phyloP scores from a whole-genome alignment of 2,329 filamentous ascomycete species.

The Neodidymelliopsis sp. region DNA sequence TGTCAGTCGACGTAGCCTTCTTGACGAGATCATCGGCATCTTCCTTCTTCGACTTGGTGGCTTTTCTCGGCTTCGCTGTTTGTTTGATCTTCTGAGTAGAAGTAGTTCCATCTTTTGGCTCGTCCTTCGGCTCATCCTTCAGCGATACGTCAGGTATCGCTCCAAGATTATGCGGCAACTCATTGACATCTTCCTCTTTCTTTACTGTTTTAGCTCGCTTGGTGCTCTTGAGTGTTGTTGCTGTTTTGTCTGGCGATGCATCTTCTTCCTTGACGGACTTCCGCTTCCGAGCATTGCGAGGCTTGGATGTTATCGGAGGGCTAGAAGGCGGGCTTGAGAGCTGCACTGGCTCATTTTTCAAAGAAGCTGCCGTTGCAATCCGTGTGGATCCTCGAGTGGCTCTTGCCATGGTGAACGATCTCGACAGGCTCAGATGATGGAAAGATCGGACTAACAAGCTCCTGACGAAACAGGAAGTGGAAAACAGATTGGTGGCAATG shows the following conservation, averaged over 20 bases:
- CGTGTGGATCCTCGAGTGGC: slow-evolving; percentile 40
- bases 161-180: slow-evolving; percentile 66
- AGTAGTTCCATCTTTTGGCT: slow-evolving; percentile 8
- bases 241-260: slow-evolving; percentile 10
- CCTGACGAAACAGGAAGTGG: slow-evolving; percentile 8
- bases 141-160: slow-evolving; percentile 25
- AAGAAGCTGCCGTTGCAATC: slow-evolving; percentile 14
- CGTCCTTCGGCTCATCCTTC: slow-evolving; percentile 16
- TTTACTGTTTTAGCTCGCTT: slow-evolving; percentile 49
- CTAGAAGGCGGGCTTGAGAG: slow-evolving; percentile 57
- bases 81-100: slow-evolving; percentile 26
- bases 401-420: slow-evolving; percentile 38
- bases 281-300: slow-evolving; percentile 35
- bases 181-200: slow-evolving; percentile 53
- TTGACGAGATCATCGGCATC: slow-evolving; percentile 31
- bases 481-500: slow-evolving; percentile 22
- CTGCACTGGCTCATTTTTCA: slow-evolving; percentile 43
- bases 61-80: slow-evolving; percentile 28
- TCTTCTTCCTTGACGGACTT: slow-evolving; percentile 36
- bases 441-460: slow-evolving; percentile 5
- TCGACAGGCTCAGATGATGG: neutral
- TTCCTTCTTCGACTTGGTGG: slow-evolving; percentile 28
- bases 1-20: slow-evolving; percentile 36
- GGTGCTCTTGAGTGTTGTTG: slow-evolving; percentile 30
- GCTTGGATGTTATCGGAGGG: slow-evolving; percentile 43